A percentile compares a stretch with the other conserved stretches of the same genome.
Conservation (phyloP, 352 stramenopile genomes). For the Pythium folliculosum region DNA sequence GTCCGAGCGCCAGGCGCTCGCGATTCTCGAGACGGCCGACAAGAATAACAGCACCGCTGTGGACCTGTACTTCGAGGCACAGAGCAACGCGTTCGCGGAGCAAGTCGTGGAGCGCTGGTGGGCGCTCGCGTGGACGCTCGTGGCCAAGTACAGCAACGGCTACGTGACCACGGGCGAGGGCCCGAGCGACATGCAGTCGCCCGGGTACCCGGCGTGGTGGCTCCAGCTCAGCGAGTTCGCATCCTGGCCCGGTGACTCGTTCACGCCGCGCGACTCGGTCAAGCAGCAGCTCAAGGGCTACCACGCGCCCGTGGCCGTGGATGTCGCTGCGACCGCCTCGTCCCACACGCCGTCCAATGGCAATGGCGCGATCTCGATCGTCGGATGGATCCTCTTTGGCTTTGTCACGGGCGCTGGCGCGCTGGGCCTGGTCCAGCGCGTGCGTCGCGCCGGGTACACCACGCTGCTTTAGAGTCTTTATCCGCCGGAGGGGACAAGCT, state of each 20-base stretch:
- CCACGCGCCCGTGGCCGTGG: conserved; percentile 9
- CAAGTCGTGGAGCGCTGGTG: conserved; percentile 63
- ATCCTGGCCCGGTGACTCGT: conserved; percentile 67
- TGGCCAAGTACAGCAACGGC: conserved; percentile 75
- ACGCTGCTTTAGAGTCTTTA: conserved; percentile 16
- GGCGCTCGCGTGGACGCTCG: conserved; percentile 59
- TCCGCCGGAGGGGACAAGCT: too few species aligned
- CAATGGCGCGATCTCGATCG: conserved; percentile 5
- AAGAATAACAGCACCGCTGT: conserved; percentile 12
- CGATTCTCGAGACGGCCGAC: background rate
- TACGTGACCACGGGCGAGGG: conserved; percentile 70
- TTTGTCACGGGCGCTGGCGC: conserved; percentile 38
- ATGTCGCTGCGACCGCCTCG: background rate
- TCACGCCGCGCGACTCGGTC: conserved; percentile 50
- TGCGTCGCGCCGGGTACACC: conserved; percentile 43
- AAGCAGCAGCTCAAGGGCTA: conserved; percentile 44
- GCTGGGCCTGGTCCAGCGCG: conserved; percentile 36
- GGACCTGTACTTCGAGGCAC: conserved; percentile 32
- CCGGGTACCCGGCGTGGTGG: conserved; percentile 52
- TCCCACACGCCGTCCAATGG: background rate
- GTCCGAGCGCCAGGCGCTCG: conserved; percentile 21
- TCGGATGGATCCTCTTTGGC: conserved; percentile 42
- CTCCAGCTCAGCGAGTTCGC: background rate
- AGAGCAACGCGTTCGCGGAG: conserved; percentile 59
- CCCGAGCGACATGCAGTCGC: conserved; percentile 41